phyloP scores from a whole-genome alignment of 345 rosid species.

The Pistacia vera region DNA sequence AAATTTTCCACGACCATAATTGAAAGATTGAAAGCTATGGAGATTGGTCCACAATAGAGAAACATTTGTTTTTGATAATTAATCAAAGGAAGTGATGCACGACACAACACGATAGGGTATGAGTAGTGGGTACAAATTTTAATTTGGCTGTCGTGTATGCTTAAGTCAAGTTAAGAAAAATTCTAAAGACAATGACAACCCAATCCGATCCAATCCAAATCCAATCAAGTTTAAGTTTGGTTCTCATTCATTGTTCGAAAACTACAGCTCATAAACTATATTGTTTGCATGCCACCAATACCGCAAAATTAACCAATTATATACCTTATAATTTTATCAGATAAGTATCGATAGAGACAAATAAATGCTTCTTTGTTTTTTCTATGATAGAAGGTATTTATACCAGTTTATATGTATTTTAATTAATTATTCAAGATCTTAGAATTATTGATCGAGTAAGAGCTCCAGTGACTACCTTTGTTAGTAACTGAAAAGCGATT shows the following conservation, averaged over 20 bases:
- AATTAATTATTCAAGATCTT: too few species aligned
- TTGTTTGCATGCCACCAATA: too few species aligned
- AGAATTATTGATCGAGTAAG: too few species aligned
- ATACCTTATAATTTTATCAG: too few species aligned
- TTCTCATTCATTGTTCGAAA: conserved; percentile 4
- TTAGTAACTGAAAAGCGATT: too few species aligned
- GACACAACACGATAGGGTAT: conserved; percentile 23
- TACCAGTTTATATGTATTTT: too few species aligned
- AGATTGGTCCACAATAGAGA: conserved; percentile 19
- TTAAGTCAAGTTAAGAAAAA: conserved; percentile 25
- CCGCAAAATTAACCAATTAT: too few species aligned
- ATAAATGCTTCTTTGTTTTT: too few species aligned
- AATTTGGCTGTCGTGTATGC: neutral
- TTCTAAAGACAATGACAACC: conserved; percentile 25
- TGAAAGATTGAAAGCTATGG: conserved; percentile 20
- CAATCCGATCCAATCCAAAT: neutral
- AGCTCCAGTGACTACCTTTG: too few species aligned
- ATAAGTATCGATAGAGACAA: too few species aligned
- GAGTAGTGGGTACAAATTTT: neutral
- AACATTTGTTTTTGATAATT: neutral
- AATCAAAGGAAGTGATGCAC: conserved; percentile 15
- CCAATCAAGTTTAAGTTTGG: neutral
- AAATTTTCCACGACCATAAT: conserved; percentile 1
- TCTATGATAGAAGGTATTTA: too few species aligned
- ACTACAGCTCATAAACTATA: neutral